phyloP scores from a whole-genome alignment of 2,329 filamentous ascomycete genomes.

The Curvularia lunata region DNA sequence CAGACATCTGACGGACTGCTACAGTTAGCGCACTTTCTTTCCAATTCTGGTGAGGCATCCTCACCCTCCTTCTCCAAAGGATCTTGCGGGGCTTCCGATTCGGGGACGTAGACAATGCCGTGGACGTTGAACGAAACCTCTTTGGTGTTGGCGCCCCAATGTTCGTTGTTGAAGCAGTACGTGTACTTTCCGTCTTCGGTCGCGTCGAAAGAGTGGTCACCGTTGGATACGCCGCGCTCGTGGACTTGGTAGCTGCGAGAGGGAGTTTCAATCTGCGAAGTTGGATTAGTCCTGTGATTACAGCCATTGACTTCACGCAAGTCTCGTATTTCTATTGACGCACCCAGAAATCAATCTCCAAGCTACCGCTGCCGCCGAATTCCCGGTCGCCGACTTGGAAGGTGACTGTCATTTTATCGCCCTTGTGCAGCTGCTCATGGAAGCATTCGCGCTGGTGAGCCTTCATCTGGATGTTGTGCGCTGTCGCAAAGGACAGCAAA shows the following conservation, averaged over 20 bases:
- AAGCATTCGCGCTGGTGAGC: slow-evolving; percentile 97
- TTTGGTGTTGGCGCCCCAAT: slow-evolving; percentile 95
- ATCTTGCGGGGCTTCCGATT: slow-evolving; percentile 81
- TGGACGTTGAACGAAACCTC: slow-evolving; percentile 99
- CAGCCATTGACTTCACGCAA: neutral
- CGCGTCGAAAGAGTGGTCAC: slow-evolving; percentile 91
- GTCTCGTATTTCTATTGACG: slow-evolving; percentile 7
- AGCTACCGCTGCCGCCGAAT: slow-evolving; percentile 90
- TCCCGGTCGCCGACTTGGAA: slow-evolving; percentile 98
- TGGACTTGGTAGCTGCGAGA: slow-evolving; percentile 75
- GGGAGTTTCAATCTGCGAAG: slow-evolving; percentile 76
- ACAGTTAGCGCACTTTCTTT: slow-evolving; percentile 20
- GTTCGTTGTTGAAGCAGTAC: slow-evolving; percentile 99
- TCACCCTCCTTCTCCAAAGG: slow-evolving; percentile 89
- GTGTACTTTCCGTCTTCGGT: slow-evolving; percentile 83
- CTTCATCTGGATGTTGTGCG: slow-evolving; percentile 95
- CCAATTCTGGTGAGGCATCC: slow-evolving; percentile 23
- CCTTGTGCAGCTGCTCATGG: slow-evolving; percentile 88
- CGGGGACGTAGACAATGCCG: slow-evolving; percentile 95
- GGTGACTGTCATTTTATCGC: slow-evolving; percentile 98
- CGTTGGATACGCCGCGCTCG: slow-evolving; percentile 81
- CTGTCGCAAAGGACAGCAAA: slow-evolving; percentile 69
- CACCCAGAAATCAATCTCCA: slow-evolving; percentile 99
- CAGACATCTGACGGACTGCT: slow-evolving; percentile 79
- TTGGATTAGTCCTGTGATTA: slow-evolving; percentile 13